Evolutionary conservation across 352 stramenopile species (phyloP), one percentile per base, ranked within the genome.

Genomic region (Pythium apleroticum): DNA sequence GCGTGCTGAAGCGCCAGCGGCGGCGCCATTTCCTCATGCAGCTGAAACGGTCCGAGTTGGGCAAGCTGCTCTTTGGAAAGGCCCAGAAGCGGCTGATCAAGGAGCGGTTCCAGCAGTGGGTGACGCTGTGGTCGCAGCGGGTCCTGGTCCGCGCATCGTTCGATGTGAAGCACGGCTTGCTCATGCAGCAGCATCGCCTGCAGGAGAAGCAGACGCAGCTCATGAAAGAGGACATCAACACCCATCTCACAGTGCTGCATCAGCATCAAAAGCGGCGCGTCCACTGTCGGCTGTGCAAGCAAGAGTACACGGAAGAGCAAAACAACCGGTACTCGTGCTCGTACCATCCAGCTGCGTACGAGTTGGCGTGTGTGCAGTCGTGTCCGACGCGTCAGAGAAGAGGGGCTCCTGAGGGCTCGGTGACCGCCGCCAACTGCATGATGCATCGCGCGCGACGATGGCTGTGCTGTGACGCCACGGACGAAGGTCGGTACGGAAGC

Each of bases 391-490:
- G 85, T 7, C 57, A 59, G 19, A 57, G 41, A 4, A 63, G 43
- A n/a, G 45, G 22, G 0, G 65, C 39, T 0, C 43, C 17, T 14
- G 33, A 20, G 0, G 30, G 20, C 0, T 57, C 48, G 1, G 43
- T 50, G 1, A 61, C 74, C 0, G 52, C 71, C 3, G 63, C 65
- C 2, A 71, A 54, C 12, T 93, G 85, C 52, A 92, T 92, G 81
- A 71, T 92, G 61, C 85, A 93, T 35, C 83, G 85, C 10, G 72
- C 81, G 0, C 82, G 77, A 39, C 72, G 85, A 6, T 93, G 85
- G 85, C 66, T 91, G 0, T 93, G 85, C 37, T 93, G 83, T 52
- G 83, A 93, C 48, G 67, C 84, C 45, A 93, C 81, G 0, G 74
- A 90, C 0, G 81, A 92, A 77, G 85, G 82, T 10, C 57, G 78